A percentile compares a stretch with the other conserved stretches of the same genome.
These are phyloP conservation scores for Claviceps africana DNA, from an alignment of 2,329 filamentous ascomycete species.

Conservation along the genomic window DNA sequence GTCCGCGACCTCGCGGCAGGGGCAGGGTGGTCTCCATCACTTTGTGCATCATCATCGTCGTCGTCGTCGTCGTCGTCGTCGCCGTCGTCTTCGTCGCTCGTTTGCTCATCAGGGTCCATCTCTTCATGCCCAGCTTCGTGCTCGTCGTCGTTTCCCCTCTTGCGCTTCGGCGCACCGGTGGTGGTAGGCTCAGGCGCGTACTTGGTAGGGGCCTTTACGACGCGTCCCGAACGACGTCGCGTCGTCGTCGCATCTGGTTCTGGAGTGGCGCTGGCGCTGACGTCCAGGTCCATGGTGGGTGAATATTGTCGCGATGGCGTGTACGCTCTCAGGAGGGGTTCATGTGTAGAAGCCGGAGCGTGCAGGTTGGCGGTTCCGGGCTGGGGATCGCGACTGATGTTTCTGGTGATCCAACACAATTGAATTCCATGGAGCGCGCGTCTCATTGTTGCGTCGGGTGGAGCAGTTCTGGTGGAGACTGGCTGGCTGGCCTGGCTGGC, in stretches of 20 bases:
- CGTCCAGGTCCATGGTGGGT: slow-evolving; percentile 8
- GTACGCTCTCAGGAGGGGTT: slow-evolving; percentile 4
- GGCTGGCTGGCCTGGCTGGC: not conserved
- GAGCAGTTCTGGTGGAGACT: not conserved
- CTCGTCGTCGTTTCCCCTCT: slow-evolving; percentile 36
- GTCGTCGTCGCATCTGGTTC: slow-evolving; percentile 36
- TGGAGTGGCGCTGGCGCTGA: slow-evolving; percentile 16
- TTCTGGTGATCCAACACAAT: slow-evolving; percentile 1
- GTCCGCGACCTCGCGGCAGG: slow-evolving; percentile 24
- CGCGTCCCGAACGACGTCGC: slow-evolving; percentile 56
- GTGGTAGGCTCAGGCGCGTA: slow-evolving; percentile 36
- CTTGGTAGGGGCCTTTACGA: slow-evolving; percentile 45
- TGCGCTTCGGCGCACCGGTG: slow-evolving; percentile 39
- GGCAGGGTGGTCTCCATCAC: slow-evolving; percentile 26
- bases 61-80: slow-evolving; percentile 23
- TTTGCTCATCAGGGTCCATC: slow-evolving; percentile 30
- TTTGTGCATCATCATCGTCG: slow-evolving; percentile 28
- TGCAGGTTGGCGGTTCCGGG: slow-evolving; percentile 1
- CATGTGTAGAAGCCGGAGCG: slow-evolving; percentile 8
- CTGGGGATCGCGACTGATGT: slow-evolving; percentile 4
- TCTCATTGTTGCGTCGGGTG: slow-evolving; percentile 4
- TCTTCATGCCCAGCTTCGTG: slow-evolving; percentile 36
- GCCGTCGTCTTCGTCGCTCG: slow-evolving; percentile 27
- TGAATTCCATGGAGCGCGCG: slow-evolving; percentile 1
- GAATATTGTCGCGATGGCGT: slow-evolving; percentile 7